Base-by-base conservation (phyloP, 1,139 yeast genomes). In the Sugiyamaella novakii region DNA sequence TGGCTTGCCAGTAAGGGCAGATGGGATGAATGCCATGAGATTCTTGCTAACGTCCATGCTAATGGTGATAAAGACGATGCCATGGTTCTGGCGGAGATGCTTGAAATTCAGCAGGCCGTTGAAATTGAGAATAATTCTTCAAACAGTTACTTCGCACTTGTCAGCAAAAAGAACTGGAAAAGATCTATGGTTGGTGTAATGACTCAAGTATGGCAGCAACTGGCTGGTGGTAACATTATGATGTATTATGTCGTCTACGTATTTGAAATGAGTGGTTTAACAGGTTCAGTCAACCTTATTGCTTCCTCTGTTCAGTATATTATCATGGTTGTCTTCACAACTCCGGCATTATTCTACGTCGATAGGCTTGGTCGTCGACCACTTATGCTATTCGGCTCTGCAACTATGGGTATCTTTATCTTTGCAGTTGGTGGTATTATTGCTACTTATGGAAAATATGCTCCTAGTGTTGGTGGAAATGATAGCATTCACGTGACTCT, bases 141-240 rank as follows among this genome's bases (percentile, higher is more conserved):
- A 18, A 58, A 62, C 47, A 54, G 65, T 8, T 76, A 76, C 59
- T 65, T 67, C 44, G 76, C 78, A 45, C 69, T 78, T 52, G 77
- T 79, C 69, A 66, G 61, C 46, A 74, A 69, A 63, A 68, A 75
- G 57, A 77, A 77, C 56, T 59, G 73, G 54, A 68, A 64, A 51
- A 72, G 83, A 69, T 77, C 81, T 52, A 56, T 59, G 53, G 73
- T 76, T 47, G 85, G 81, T 52, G 61, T 79, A 31, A 75, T 69
- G 52, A 78, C 84, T 49, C 87, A 82, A 68, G 74, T 80, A 58
- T 82, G 84, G 83, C 86, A 81, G 67, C 87, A 82, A 67, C 70
- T 82, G 59, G 78, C 84, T 29, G 87, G 87, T 64, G 75, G 82
- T 57, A 83, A 83, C 70, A 83, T 83, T 64, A 78, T 83, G 61